Evolutionary conservation across 345 rosid species (phyloP).

Genomic region (Nasturtium officinale): DNA sequence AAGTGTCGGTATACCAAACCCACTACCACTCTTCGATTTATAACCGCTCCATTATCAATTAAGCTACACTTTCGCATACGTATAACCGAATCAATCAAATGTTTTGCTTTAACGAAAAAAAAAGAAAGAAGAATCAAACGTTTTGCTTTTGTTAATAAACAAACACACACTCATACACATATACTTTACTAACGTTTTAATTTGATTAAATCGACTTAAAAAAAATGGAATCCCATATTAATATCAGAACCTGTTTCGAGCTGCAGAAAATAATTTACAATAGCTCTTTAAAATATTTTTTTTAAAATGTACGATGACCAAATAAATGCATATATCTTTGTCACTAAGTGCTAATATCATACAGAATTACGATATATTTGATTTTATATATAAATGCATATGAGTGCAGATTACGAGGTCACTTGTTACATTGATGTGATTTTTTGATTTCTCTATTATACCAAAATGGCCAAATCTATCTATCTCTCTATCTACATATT

Average conservation of each 20-base stretch:
- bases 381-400: not conserved
- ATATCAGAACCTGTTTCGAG: slow-evolving; percentile 11
- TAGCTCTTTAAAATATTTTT: not conserved
- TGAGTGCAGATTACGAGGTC: slow-evolving; percentile 34
- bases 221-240: not conserved
- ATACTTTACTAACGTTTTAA: not conserved
- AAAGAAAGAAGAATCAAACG: slow-evolving; percentile 13
- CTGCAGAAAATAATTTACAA: not conserved
- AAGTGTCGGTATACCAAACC: slow-evolving; percentile 45
- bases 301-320: not conserved
- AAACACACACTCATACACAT: not conserved
- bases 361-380: not conserved
- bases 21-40: slow-evolving; percentile 27
- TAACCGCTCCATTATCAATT: slow-evolving; percentile 35
- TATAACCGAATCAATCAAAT: slow-evolving; percentile 29
- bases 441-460: slow-evolving; percentile 15
- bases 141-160: slow-evolving; percentile 18
- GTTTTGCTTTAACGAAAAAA: slow-evolving; percentile 1
- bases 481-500: slow-evolving; percentile 2
- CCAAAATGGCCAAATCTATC: slow-evolving; percentile 25
- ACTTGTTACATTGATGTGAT: slow-evolving; percentile 27
- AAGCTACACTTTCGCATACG: slow-evolving; percentile 25
- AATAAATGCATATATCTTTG: not conserved
- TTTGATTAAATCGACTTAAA: not conserved
- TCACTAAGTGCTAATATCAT: not conserved